A percentile compares a stretch with the other conserved stretches of the same genome.
Evolutionary conservation across 2,329 filamentous ascomycete species (phyloP).

Genomic region (Penicillium sp.): DNA sequence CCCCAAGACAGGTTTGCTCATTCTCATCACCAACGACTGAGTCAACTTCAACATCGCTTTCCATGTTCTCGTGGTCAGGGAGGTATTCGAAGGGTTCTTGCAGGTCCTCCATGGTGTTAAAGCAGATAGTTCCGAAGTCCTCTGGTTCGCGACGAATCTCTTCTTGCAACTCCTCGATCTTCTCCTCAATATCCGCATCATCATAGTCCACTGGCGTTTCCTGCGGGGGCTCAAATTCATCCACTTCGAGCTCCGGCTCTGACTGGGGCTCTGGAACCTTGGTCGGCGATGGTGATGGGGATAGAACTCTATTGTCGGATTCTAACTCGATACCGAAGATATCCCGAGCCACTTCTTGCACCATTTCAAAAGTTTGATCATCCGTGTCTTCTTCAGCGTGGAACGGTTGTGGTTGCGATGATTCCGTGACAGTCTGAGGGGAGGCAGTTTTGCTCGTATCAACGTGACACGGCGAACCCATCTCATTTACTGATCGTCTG

Average conservation of each 20-base stretch:
- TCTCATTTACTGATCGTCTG: slow-evolving; percentile 11
- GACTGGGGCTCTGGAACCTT: slow-evolving; percentile 1
- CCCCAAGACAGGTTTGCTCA: too few species aligned
- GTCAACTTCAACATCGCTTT: too few species aligned
- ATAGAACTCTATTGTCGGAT: slow-evolving; percentile 8
- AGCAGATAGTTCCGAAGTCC: slow-evolving; percentile 19
- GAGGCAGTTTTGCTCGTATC: slow-evolving; percentile 1
- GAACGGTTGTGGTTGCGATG: background rate
- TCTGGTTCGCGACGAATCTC: slow-evolving; percentile 13
- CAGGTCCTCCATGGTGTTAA: slow-evolving; percentile 18
- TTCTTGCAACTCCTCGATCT: slow-evolving; percentile 10
- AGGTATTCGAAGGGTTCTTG: slow-evolving; percentile 12
- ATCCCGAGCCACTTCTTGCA: slow-evolving; percentile 21
- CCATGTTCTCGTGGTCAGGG: background rate
- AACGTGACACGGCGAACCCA: background rate
- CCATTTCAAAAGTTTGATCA: slow-evolving; percentile 17
- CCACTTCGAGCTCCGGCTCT: slow-evolving; percentile 2
- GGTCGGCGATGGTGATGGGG: slow-evolving; percentile 5
- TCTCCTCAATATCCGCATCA: slow-evolving; percentile 8
- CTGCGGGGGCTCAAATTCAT: background rate
- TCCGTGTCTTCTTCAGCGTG: slow-evolving; percentile 6
- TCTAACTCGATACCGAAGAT: slow-evolving; percentile 21
- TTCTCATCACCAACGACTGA: too few species aligned
- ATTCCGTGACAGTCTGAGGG: slow-evolving; percentile 1
- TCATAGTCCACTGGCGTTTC: background rate